These are phyloP conservation scores for Dendrobium huoshanense DNA, from an alignment of 106 monocot species.

Conservation along the genomic window DNA sequence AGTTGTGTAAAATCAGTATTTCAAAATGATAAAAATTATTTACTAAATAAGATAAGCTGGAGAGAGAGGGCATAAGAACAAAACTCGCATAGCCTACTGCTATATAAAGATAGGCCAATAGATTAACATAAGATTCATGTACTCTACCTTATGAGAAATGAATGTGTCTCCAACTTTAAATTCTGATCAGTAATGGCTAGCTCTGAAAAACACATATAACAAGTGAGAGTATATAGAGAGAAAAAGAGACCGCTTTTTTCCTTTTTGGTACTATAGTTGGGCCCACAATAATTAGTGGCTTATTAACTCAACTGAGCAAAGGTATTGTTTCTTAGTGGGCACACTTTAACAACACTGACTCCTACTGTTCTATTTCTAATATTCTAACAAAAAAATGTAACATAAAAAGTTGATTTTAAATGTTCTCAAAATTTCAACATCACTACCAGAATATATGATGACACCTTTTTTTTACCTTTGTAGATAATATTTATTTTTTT, in stretches of 20 bases:
- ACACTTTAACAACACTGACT: neutral
- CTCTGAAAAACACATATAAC: neutral
- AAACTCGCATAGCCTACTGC: neutral
- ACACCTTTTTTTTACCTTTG: neutral
- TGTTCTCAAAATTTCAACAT: neutral
- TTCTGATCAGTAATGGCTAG: neutral
- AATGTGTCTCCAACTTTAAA: neutral
- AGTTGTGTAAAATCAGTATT: too few relatives aligned
- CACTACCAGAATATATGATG: neutral
- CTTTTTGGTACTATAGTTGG: neutral
- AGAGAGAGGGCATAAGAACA: neutral
- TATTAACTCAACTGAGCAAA: slow-evolving; percentile 4
- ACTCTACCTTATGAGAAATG: neutral
- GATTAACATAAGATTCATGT: neutral
- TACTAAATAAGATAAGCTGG: neutral
- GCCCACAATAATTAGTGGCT: neutral
- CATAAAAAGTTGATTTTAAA: neutral
- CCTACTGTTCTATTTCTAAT: too few relatives aligned
- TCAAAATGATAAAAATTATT: neutral
- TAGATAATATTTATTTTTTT: too few relatives aligned
- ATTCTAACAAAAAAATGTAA: neutral
- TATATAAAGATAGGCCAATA: neutral
- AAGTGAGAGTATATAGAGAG: neutral
- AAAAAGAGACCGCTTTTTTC: neutral
- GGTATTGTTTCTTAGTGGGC: neutral